A percentile compares a stretch with the other conserved stretches of the same genome.
Conservation (phyloP, 75 land plant species). For the Pseudotsuga menziesii region DNA sequence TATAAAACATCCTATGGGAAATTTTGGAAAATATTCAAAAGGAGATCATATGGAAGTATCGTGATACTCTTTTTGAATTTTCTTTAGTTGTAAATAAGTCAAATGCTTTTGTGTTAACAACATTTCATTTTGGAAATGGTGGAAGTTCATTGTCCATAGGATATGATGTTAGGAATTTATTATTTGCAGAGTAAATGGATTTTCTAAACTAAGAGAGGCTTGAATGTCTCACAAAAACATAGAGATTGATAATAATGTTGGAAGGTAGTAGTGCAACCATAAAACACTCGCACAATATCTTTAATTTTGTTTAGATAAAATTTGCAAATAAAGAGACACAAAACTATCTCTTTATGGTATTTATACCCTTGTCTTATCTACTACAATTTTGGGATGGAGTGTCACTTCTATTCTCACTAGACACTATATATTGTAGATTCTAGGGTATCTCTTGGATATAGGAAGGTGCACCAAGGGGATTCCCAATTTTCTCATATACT, state of each 20-base stretch:
- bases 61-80: constrained; percentile 94
- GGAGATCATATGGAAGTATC: constrained; percentile 68
- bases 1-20: constrained; percentile 39
- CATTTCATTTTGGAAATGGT: constrained; percentile 33
- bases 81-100: constrained; percentile 70
- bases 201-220: constrained; percentile 64
- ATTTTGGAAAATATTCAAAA: constrained; percentile 29
- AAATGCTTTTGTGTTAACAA: constrained; percentile 52
- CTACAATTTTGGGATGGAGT: no score
- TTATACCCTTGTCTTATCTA: no score
- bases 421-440: no score
- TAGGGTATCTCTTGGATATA: no score
- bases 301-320: no score
- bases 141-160: constrained; percentile 44
- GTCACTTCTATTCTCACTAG: no score
- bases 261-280: no score
- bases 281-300: no score
- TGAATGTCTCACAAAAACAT: constrained; percentile 70
- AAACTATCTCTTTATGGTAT: no score
- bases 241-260: constrained; percentile 41
- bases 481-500: no score
- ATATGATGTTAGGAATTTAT: constrained; percentile 83
- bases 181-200: constrained; percentile 68
- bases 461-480: no score
- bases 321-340: no score